phyloP scores from a whole-genome alignment of 176 grass and related monocot genomes.

The Rhynchospora breviuscula region DNA sequence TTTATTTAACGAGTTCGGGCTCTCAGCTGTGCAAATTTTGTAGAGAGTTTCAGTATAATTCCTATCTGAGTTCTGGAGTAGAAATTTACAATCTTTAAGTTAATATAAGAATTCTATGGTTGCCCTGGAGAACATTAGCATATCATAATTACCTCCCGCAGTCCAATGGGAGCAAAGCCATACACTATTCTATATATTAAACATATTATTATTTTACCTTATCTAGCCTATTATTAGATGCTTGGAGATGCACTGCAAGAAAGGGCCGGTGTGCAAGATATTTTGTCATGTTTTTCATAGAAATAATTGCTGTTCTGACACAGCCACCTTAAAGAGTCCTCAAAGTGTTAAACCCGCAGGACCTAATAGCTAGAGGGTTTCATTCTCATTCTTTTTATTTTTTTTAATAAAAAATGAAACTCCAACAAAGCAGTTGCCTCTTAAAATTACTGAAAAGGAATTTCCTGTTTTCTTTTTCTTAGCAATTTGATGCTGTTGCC shows the following conservation, averaged over 20 bases:
- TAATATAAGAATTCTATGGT: neutral
- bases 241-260: neutral
- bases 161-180: neutral
- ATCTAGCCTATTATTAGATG: neutral
- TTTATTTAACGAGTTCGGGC: constrained; percentile 68
- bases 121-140: neutral
- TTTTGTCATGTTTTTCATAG: neutral
- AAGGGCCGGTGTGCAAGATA: neutral
- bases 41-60: constrained; percentile 22
- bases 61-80: neutral
- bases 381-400: too few species aligned
- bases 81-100: neutral
- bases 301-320: neutral
- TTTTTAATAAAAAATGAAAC: too few species aligned
- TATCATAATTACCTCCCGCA: neutral
- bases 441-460: neutral
- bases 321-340: too few species aligned
- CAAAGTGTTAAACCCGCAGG: too few species aligned
- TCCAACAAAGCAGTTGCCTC: neutral
- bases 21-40: constrained; percentile 42
- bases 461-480: neutral
- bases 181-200: neutral
- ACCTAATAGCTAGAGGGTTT: too few species aligned
- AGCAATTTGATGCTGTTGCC: too few species aligned
- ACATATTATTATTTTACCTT: neutral